phyloP scores from a whole-genome alignment of 208 protist genomes.

The Wallacemonas sp. region DNA sequence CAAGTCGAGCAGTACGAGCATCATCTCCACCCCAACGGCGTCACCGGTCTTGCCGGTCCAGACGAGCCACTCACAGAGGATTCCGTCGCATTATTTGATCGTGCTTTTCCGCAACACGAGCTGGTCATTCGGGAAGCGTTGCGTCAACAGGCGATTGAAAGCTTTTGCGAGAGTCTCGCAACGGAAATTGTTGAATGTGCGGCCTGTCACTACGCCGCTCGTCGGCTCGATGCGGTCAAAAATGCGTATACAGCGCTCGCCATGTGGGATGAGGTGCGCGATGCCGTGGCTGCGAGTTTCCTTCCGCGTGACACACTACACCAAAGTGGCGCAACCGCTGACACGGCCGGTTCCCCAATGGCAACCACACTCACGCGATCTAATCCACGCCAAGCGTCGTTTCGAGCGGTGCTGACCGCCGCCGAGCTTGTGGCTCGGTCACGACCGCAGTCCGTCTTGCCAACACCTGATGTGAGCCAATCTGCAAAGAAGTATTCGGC shows the following conservation, averaged over 20 bases:
- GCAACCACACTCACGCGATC: too few species aligned
- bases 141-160: constrained; percentile 28
- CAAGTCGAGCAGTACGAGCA: too few species aligned
- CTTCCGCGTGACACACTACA: constrained; percentile 35
- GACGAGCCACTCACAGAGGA: constrained; percentile 1
- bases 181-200: constrained; percentile 62
- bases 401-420: too few species aligned
- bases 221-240: constrained; percentile 56
- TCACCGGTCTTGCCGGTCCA: neutral
- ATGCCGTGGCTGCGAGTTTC: constrained; percentile 59
- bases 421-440: too few species aligned
- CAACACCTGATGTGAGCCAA: too few species aligned
- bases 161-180: constrained; percentile 62
- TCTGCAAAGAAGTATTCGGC: too few species aligned
- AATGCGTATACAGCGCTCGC: constrained; percentile 67
- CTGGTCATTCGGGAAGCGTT: constrained; percentile 1
- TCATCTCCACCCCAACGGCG: too few species aligned
- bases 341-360: too few species aligned
- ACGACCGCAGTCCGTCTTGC: too few species aligned
- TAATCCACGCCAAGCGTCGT: too few species aligned
- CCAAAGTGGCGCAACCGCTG: neutral
- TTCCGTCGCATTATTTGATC: neutral
- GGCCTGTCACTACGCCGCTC: constrained; percentile 49
- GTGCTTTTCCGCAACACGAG: constrained; percentile 8
- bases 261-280: constrained; percentile 74